Evolutionary conservation across 106 monocot genomes (phyloP), one percentile per base, ranked within the genome.

Genomic region (Platanthera zijinensis): DNA sequence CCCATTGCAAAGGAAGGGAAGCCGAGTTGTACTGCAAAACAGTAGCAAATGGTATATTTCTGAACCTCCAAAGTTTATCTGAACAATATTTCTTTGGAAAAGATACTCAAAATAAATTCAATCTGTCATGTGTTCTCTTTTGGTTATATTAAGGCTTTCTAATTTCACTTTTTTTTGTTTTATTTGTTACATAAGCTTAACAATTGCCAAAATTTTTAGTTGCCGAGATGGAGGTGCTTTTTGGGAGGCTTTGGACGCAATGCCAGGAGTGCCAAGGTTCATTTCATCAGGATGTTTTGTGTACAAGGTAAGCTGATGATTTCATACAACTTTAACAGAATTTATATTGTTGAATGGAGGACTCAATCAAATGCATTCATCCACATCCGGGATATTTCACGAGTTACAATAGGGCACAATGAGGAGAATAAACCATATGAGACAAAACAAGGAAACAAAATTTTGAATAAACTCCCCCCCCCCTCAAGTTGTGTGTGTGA

Each of bases 211-310:
- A 51, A 21, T 51, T 63, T 83, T 50, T 72, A 99, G 97, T 99
- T 59, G 73, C 89, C 51, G 97, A 99, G 12, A 80, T 99, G 69
- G 97, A 99, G 83, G 77, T 77, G 70, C 84, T 99, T 76, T 99
- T 99, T 83, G 97, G 97, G 71, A 89, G 85, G 81, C 72, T 99
- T 56, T 99, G 97, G 97, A 99, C 97, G 21, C 97, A 99, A 47
- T 99, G 97, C 74, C 97, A 99, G 80, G 97, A 99, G 57, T 99
- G 97, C 74, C 97, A 99, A 81, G 97, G 97, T 72, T 99, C 97
- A 76, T 94, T 99, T 62, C 97, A 99, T 74, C 97, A 99, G 77
- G 94, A 99, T 78, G 97, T 99, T 53, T 78, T 99, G 50, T 99
- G 97, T 81, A 99, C 97, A 28, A 99, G 97, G 97, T 94, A 28